These are phyloP conservation scores for Podaxis rugospora DNA, from an alignment of 768 basidiomycete genomes.

Conservation along the genomic window DNA sequence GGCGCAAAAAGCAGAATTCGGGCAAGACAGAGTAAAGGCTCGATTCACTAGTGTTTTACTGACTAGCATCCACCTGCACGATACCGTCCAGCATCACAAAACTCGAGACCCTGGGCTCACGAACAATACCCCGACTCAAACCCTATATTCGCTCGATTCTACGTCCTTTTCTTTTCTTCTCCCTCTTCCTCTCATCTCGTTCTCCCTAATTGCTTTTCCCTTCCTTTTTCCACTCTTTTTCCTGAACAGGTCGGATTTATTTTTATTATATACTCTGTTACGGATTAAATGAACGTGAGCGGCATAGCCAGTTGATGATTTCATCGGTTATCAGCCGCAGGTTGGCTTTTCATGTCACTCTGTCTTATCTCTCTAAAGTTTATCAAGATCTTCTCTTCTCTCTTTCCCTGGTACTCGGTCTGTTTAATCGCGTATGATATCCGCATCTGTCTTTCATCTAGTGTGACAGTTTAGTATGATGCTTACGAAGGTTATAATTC, in stretches of 20 bases:
- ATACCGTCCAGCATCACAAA: neutral
- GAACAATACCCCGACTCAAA: neutral
- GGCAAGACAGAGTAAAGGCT: conserved; percentile 24
- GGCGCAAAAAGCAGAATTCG: conserved; percentile 34
- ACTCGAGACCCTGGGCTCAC: neutral
- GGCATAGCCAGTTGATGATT: too few relatives aligned
- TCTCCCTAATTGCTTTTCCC: too few relatives aligned
- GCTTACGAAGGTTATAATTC: neutral
- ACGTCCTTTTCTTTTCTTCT: neutral
- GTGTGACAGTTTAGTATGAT: neutral
- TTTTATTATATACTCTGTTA: too few relatives aligned
- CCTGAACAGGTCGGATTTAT: too few relatives aligned
- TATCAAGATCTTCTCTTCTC: neutral
- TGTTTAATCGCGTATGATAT: neutral
- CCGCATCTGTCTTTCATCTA: neutral
- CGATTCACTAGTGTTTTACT: too few relatives aligned
- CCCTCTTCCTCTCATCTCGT: too few relatives aligned
- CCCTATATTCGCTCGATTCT: neutral
- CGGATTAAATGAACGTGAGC: too few relatives aligned
- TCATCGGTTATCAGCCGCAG: neutral
- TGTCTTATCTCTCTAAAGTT: neutral
- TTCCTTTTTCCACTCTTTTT: too few relatives aligned
- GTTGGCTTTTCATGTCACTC: neutral
- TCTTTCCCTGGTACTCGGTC: neutral
- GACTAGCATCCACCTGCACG: neutral